Base-by-base conservation (phyloP, 805 yeast genomes). In the Blastobotrys robertii region DNA sequence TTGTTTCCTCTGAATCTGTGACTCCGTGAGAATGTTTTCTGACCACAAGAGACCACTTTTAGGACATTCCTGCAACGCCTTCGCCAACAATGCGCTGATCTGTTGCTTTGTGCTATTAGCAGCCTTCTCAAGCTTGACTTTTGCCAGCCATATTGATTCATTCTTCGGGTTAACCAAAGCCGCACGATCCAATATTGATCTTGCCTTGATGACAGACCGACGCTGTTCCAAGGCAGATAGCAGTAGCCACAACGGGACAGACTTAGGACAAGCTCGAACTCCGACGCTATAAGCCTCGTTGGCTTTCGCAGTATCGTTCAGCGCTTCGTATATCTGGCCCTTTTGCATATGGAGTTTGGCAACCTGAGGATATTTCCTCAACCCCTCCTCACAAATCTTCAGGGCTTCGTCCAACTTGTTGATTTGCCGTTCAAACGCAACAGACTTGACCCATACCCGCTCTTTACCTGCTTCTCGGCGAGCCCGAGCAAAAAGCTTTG, bases 151-250 rank as follows among this genome's bases (percentile, higher is more conserved):
- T 2, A 88, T 51, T n/a, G 45, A 41, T 28, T 75, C 83, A 32
- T 63, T 62, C 4, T 62, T 53, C 0, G 79, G 75, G 43, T 71
- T 73, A 19, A 66, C 64, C 11, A 77, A 49, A 6, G 83, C 57
- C 0, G 83, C 92, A 19, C 76, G 64, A 51, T 86, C 96, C 15
- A 87, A 60, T 1, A 73, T 66, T 0, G 95, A 78, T 46, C 95
- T 72, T 0, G 94, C 86, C 45, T 75, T 67, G 2, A 79, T 70
- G 67, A 46, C 2, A 69, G 65, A 1, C 66, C 66, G 8, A 70
- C 52, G 1, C 56, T 47, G 46, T 70, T 76, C 48, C 78, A 74
- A 42, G 2, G 56, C 50, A 0, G 86, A 67, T 6, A 77, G 54
- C 4, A 63, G 46, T 2, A 74, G 57, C 88, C 94, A 84, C 7